These are phyloP conservation scores for Aspergillus tanneri DNA, from an alignment of 2,329 filamentous ascomycete species.

Conservation along the genomic window DNA sequence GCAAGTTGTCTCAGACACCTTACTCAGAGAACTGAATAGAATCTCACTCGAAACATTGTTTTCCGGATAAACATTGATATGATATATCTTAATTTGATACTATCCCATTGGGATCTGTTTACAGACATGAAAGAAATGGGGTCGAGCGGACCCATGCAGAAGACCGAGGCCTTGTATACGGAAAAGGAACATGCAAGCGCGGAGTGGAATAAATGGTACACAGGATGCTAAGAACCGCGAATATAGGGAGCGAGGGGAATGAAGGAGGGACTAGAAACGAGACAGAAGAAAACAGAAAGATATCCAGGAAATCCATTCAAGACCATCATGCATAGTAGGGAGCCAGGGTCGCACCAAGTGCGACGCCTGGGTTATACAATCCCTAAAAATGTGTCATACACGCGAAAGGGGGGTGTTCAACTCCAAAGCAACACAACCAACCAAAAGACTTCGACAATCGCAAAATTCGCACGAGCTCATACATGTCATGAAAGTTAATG, in stretches of 20 bases:
- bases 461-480: conserved; percentile 41
- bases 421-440: conserved; percentile 20
- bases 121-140: neutral
- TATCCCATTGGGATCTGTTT: conserved; percentile 10
- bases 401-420: conserved; percentile 25
- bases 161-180: conserved; percentile 3
- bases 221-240: conserved; percentile 6
- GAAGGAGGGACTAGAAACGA: conserved; percentile 1
- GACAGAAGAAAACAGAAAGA: conserved; percentile 2
- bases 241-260: neutral
- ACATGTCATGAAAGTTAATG: conserved; percentile 35
- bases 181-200: conserved; percentile 4
- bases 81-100: conserved; percentile 7
- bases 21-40: no score
- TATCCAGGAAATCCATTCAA: conserved; percentile 8
- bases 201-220: conserved; percentile 8
- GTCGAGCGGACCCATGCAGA: conserved; percentile 5
- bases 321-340: conserved; percentile 13
- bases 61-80: neutral
- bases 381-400: conserved; percentile 21
- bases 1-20: no score
- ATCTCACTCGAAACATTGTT: no score
- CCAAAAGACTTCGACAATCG: conserved; percentile 27
- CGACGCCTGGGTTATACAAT: conserved; percentile 13
- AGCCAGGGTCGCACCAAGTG: conserved; percentile 6